Percentiles rank a stretch among this genome's conserved stretches.
Evolutionary conservation across 148 eudicot genomes (phyloP).

Genomic region (Euryodendron excelsum): DNA sequence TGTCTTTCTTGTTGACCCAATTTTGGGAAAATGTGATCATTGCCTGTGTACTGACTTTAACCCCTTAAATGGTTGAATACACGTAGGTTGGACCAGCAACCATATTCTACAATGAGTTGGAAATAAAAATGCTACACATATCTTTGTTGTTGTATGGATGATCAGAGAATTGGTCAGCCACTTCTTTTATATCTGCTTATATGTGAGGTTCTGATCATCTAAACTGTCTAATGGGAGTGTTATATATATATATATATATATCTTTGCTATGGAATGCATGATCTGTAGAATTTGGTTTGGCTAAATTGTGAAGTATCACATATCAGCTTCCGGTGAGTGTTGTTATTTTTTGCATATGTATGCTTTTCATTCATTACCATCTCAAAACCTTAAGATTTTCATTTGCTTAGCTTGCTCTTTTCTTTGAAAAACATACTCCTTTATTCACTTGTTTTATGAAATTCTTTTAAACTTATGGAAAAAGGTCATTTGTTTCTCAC

Average conservation of each 20-base stretch:
- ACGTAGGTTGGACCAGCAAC: neutral
- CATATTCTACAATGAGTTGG: neutral
- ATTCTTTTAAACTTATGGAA: neutral
- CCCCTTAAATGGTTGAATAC: neutral
- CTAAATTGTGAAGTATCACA: too few relatives aligned
- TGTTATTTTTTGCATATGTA: neutral
- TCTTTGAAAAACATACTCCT: too few relatives aligned
- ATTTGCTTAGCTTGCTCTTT: too few relatives aligned
- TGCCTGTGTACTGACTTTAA: neutral
- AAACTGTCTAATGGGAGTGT: neutral
- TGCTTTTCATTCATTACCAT: too few relatives aligned
- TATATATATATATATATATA: too few relatives aligned
- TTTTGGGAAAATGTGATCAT: neutral
- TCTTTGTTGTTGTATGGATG: neutral
- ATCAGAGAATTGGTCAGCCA: neutral
- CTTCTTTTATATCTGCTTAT: neutral
- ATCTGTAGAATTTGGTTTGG: too few relatives aligned
- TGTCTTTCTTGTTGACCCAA: neutral
- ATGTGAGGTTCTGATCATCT: neutral
- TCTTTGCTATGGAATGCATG: too few relatives aligned
- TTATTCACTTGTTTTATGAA: too few relatives aligned
- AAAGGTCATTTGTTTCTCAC: neutral
- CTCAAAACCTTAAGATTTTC: too few relatives aligned
- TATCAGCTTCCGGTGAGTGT: too few relatives aligned
- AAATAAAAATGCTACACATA: neutral